Percentiles rank a stretch among this genome's conserved stretches.
Conservation (phyloP, 2,329 filamentous ascomycete genomes). For the Phaeophleospora eucalypticola region DNA sequence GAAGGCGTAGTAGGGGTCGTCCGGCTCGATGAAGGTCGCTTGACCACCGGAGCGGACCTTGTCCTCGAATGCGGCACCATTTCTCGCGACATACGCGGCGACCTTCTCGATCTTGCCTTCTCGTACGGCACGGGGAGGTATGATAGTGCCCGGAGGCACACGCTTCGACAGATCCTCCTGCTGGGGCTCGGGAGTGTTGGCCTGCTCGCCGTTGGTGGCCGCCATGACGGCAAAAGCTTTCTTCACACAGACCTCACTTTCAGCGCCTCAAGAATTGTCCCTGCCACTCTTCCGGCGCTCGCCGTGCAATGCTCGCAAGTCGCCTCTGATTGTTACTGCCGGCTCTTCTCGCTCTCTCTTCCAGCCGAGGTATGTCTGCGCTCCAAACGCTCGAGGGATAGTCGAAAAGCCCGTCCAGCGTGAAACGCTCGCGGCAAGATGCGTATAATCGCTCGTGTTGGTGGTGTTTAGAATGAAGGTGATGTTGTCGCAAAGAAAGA, state of each 20-base stretch:
- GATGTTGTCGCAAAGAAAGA: not conserved
- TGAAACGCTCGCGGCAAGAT: too few relatives aligned
- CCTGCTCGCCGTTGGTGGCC: slow-evolving; percentile 25
- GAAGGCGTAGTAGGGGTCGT: slow-evolving; percentile 81
- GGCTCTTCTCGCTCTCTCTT: too few relatives aligned
- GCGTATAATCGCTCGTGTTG: too few relatives aligned
- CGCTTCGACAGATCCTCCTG: slow-evolving; percentile 61
- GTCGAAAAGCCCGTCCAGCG: too few relatives aligned
- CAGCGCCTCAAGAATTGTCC: too few relatives aligned
- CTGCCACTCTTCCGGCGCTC: too few relatives aligned
- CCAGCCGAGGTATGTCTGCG: too few relatives aligned
- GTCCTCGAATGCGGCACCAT: slow-evolving; percentile 67
- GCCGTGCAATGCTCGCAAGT: too few relatives aligned
- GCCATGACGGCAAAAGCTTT: slow-evolving; percentile 26
- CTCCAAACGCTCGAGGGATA: too few relatives aligned
- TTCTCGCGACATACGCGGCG: slow-evolving; percentile 78
- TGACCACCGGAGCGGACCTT: slow-evolving; percentile 78
- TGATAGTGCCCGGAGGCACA: slow-evolving; percentile 75
- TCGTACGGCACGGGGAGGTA: slow-evolving; percentile 82
- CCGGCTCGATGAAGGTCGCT: slow-evolving; percentile 78
- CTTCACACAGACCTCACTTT: too few relatives aligned
- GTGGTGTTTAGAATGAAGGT: too few relatives aligned
- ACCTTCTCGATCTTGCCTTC: slow-evolving; percentile 79
- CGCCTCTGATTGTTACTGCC: too few relatives aligned
- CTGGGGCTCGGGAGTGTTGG: slow-evolving; percentile 19